Base-by-base conservation (phyloP, 495 filamentous ascomycete genomes). In the Letharia lupina region DNA sequence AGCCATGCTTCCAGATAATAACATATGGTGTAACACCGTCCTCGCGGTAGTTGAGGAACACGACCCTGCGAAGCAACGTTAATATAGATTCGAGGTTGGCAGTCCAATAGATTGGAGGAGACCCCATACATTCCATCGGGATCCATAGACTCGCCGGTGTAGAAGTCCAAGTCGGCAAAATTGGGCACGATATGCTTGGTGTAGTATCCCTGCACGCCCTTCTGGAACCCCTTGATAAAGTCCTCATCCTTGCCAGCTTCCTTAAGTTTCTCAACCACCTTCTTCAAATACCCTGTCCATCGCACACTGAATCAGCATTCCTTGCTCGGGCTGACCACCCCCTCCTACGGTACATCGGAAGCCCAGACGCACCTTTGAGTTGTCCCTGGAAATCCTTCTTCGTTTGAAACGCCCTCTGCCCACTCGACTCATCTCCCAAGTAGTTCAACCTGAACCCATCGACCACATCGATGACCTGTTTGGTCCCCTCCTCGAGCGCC, bases 41-140 rank as follows among this genome's bases (percentile, higher is more conserved):
- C 74, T 95, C 93, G 73, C 93, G 91, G 83, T 96, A 98, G 82
- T 98, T 93, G 75, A 97, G 87, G 64, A 97, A 91, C 65, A 94
- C 82, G 73, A 96, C 83, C 91, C 91, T 96, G 68, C 35, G 39
- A 60, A 60, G 20, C 37, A 37, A 39, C 13, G 42, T 76, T 62
- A 77, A 73, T 67, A 56, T 62, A 65, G 40, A 47, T 45, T 68
- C 39, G 11, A 70, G 66, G 33, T 23, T 68, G 42, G 69, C 59
- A 61, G 62, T 48, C 15, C 9, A 7, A 9, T 4, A 18, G 1
- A 18, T 4, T 8, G 31, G n/a, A 15, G 35, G 63, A 59, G 20
- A 33, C 56, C 71, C 39, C 13, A 33, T 77, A 90, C 94, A 98
- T 98, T 79, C 89, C 92, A 70, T 96, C 90, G 67, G 87, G 85